phyloP scores from a whole-genome alignment of 2,329 filamentous ascomycete species.

The Amesomyces nigricolor region DNA sequence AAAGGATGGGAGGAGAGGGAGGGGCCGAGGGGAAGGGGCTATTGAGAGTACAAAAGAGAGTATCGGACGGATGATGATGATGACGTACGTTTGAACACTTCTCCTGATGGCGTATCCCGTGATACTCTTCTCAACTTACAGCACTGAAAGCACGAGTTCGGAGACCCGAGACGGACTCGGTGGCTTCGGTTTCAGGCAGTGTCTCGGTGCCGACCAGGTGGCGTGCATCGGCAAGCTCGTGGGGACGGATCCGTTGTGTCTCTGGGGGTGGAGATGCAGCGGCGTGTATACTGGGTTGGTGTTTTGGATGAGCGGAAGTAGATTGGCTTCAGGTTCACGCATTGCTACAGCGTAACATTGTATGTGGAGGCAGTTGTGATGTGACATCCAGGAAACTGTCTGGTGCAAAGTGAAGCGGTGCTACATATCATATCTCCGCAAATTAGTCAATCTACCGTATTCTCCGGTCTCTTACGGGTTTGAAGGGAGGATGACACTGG shows the following conservation, averaged over 20 bases:
- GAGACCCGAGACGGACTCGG: background rate
- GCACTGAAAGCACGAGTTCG: background rate
- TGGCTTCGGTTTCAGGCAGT: conserved; percentile 2
- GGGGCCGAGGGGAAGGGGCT: too few relatives aligned
- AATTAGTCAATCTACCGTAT: background rate
- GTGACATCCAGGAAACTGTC: conserved; percentile 4
- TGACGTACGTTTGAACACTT: background rate
- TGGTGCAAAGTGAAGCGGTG: background rate
- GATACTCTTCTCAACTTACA: background rate
- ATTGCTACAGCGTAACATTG: background rate
- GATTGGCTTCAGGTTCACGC: background rate
- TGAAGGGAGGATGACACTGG: background rate
- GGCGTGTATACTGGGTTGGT: background rate
- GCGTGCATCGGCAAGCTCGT: conserved; percentile 1
- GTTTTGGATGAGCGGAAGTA: background rate
- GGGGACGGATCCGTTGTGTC: background rate
- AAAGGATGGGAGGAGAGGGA: too few relatives aligned
- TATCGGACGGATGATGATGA: too few relatives aligned
- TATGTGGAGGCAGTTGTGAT: conserved; percentile 1
- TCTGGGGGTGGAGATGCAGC: background rate
- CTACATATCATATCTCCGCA: background rate
- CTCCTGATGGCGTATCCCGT: background rate
- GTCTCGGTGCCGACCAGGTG: conserved; percentile 10
- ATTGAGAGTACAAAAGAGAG: too few relatives aligned
- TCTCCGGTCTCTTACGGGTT: background rate